Base-by-base conservation (phyloP, 495 filamentous ascomycete species). In the Cudoniella acicularis region DNA sequence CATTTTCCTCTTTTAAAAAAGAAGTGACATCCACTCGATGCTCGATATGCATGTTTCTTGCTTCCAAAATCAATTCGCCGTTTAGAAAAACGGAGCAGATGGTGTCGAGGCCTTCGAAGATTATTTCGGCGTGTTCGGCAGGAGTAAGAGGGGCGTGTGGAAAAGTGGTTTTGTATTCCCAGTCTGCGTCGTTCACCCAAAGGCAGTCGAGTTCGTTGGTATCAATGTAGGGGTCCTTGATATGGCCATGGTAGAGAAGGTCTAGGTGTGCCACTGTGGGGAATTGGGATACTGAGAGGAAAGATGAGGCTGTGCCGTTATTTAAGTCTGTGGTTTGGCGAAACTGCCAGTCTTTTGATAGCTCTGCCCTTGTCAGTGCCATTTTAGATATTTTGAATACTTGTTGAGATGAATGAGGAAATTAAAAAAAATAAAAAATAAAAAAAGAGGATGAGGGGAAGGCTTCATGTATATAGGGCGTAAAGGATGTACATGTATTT, bases 101-200 rank as follows among this genome's bases (percentile, higher is more conserved):
- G 0, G 87, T 91, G 62, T 91, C 89, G 20, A 92, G 70, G 0
- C 89, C 89, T 52, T 88, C 83, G 61, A 91, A 90, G 1, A 82
- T 80, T 22, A 92, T 65, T 16, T 82, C 79, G 8, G 79, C 72
- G 25, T 63, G 72, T 16, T 52, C 42, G 6, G 16, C 46, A 1
- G 46, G 1, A 3, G 27, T 36, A 13, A 79, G 75, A 23, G 40
- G 27, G 3, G 54, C 4, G 4, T 53, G 41, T 24, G 27, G 45
- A 16, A 56, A 22, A 16, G 18, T 24, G 1, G 62, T 68, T 18
- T 58, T 57, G 46, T 77, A 77, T n/a, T 62, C 45, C 87, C 87
- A 90, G 30, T 80, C 71, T 56, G 80, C 79, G 50, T 89, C 83
- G 49, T 85, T 86, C 21, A 88, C 82, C 87, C 87, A 89, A 60